Base-by-base conservation (phyloP, 1,284 basidiomycete genomes). In the Microbotryomycetes sp. region DNA sequence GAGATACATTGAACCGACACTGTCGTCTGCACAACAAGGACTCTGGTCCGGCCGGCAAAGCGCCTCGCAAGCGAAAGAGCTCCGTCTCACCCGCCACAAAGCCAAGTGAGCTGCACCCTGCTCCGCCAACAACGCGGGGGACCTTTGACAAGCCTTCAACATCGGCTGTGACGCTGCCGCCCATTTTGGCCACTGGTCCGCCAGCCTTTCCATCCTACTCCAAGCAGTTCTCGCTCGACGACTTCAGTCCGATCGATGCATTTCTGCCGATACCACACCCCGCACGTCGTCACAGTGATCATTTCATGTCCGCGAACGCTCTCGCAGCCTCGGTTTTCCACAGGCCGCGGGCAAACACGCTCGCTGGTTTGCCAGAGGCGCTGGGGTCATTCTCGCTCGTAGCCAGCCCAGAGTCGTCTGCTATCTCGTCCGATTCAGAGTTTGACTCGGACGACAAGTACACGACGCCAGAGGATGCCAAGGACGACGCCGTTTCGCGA, bases 1-100 rank as follows among this genome's bases (percentile, higher is more conserved):
- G 66, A 49, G 67, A 68, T 46, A 68, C 67, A 4, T 53, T 68
- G n/a, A 65, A 68, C 47, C 67, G 67, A 1, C 67, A 68, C 27
- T 26, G 53, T 1, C 61, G 65, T 24, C 53, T 68, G 18, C 67
- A 68, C 54, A 41, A n/a, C 18, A 62, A 61, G 16, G 55, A 56
- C 13, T 64, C 60, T 16, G 61, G 26, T 1, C 58, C 60, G 30
- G 31, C 56, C 24, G 47, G 26, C 21, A 68, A 66, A 41, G 57
- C 49, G 1, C 52, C 45, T 18, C 57, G 59, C 30, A 66, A 66
- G 35, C 50, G 62, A 3, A 48, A 61, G 3, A 26, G 35, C 2
- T 66, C 65, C 1, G 18, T 30, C 29, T 5, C n/a, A n/a, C 27
- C 52, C 27, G 31, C 26, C 23, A 29, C 50, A n/a, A 30, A 54